Conservation (phyloP, 2,329 filamentous ascomycete genomes). For the Sphaerulina populicola region DNA sequence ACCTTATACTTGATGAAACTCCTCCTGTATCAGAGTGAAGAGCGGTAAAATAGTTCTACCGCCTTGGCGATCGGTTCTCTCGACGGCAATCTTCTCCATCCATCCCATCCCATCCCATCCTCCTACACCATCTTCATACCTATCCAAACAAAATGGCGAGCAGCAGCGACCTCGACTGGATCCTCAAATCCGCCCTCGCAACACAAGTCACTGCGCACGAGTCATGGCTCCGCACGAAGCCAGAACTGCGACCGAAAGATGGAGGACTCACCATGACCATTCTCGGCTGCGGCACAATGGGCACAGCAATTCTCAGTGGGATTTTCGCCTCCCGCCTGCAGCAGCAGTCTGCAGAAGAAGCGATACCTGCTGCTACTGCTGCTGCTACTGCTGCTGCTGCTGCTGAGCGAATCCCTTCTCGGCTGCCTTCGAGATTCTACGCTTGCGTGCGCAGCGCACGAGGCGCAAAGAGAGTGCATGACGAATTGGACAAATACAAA, state of each 20-base stretch:
- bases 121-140: background rate
- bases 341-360: conserved; percentile 43
- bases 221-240: conserved; percentile 19
- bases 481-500: conserved; percentile 58
- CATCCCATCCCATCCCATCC: no score
- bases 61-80: no score
- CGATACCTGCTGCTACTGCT: no score
- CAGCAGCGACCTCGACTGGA: conserved; percentile 18
- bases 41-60: no score
- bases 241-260: conserved; percentile 16
- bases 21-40: no score
- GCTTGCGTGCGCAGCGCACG: conserved; percentile 64
- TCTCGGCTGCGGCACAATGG: conserved; percentile 82
- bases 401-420: conserved; percentile 38
- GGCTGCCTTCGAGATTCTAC: conserved; percentile 65
- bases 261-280: conserved; percentile 62
- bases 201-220: conserved; percentile 24
- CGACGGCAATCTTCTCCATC: no score
- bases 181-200: conserved; percentile 26
- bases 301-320: conserved; percentile 72
- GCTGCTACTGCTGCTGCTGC: no score
- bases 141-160: background rate
- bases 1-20: no score
- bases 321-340: conserved; percentile 60
- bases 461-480: conserved; percentile 48